Evolutionary conservation across 768 basidiomycete genomes (phyloP), one percentile per base, ranked within the genome.

Genomic region (Xerocomus brunneocitrinus): DNA sequence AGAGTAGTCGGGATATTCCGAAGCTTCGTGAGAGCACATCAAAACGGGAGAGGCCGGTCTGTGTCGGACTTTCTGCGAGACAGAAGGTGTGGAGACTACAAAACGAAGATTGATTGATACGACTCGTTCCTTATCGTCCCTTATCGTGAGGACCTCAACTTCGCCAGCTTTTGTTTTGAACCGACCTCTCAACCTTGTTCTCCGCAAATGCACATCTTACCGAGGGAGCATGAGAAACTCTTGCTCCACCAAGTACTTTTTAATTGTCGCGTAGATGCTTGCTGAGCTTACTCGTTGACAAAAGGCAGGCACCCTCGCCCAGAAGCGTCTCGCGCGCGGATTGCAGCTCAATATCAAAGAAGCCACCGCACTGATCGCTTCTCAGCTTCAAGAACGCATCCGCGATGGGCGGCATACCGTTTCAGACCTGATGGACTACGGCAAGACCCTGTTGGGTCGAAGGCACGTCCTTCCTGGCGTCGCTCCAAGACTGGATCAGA

Each of bases 251-350:
- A 90, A 76, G 77, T 78, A 59, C 52, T 47, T 59, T 28, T 19
- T 27, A 28, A 24, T 54, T 38, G 38, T 51, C 35, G 7, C 30
- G 13, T 42, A 30, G 22, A 47, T 27, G 38, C 48, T 39, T 6
- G n/a, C 38, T 8, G 10, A 32, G 13, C 31, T 31, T 10, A 25
- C 22, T 22, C 16, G 10, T 42, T 27, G n/a, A 46, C 34, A 45
- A 61, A 46, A 92, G 86, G 82, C 86, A 27, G 97, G 97, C 24
- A 84, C 80, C 56, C 81, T 98, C 16, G 93, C 97, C 1, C 95
- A 98, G 72, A 88, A 92, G 63, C 87, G 97, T 38, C 84, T 99
- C 14, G 95, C 95, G 5, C 81, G 97, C n/a, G 97, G 97, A 8
- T 67, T 95, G 34, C 80, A 79, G 50, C 81, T 98, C 50, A 98